Percentiles rank a stretch among this genome's conserved stretches.
Evolutionary conservation across 2,329 filamentous ascomycete species (phyloP).

Genomic region (Arachnomyces sp.): DNA sequence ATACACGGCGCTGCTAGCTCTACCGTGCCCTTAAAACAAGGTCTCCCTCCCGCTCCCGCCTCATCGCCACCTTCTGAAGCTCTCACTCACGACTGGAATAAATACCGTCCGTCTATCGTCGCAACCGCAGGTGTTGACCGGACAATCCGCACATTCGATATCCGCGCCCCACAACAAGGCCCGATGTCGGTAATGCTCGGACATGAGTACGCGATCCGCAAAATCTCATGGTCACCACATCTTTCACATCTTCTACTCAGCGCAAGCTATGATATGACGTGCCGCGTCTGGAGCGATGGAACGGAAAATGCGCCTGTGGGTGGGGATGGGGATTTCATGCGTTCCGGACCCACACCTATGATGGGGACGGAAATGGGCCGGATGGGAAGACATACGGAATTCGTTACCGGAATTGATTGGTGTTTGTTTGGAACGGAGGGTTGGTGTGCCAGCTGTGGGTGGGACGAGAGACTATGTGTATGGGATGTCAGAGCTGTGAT

Average conservation of each 20-base stretch:
- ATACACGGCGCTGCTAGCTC: constrained; percentile 63
- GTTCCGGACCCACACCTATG: constrained; percentile 30
- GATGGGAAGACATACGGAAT: constrained; percentile 93
- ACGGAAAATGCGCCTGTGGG: constrained; percentile 31
- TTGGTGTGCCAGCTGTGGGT: constrained; percentile 90
- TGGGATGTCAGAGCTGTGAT: constrained; percentile 78
- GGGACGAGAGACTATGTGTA: constrained; percentile 84
- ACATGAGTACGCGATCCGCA: constrained; percentile 84
- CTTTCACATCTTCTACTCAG: constrained; percentile 79
- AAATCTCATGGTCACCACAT: constrained; percentile 87
- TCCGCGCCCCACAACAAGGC: constrained; percentile 65
- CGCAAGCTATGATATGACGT: constrained; percentile 97
- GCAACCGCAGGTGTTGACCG: constrained; percentile 87
- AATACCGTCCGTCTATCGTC: constrained; percentile 78
- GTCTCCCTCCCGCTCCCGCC: constrained; percentile 25
- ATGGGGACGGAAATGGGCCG: constrained; percentile 68
- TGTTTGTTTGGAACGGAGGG: constrained; percentile 92
- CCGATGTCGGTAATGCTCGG: constrained; percentile 69
- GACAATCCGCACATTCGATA: constrained; percentile 81
- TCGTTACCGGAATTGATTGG: constrained; percentile 95
- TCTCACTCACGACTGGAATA: constrained; percentile 98
- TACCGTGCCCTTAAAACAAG: constrained; percentile 31
- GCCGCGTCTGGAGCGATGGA: constrained; percentile 87
- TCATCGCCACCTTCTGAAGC: constrained; percentile 64
- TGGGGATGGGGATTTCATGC: constrained; percentile 32